Conservation (phyloP, 139 green algal genomes). For the Zygnema cylindricum region DNA sequence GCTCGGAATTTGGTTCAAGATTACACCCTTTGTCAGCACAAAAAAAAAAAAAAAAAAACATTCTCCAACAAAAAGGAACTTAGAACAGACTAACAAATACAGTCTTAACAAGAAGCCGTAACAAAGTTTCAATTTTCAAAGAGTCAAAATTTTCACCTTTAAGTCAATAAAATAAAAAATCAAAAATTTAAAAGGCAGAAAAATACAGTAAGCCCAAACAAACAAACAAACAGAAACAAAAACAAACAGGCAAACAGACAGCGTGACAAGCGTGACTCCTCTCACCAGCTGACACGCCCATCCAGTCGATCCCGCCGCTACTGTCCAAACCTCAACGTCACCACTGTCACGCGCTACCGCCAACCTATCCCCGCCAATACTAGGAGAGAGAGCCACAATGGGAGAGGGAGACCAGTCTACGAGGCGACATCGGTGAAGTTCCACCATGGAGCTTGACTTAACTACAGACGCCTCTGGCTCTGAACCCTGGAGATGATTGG, state of each 20-base stretch:
- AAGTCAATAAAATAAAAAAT: no score
- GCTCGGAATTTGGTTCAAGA: no score
- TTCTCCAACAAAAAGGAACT: no score
- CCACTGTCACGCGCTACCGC: constrained; percentile 81
- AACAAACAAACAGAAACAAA: neutral
- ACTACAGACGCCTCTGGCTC: neutral
- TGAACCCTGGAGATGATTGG: no score
- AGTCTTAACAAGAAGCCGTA: no score
- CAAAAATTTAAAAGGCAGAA: no score
- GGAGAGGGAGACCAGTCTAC: constrained; percentile 79
- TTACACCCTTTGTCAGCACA: no score
- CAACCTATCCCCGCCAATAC: constrained; percentile 72
- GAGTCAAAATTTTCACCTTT: no score
- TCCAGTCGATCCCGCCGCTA: constrained; percentile 17
- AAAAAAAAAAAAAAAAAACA: no score
- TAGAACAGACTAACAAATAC: no score
- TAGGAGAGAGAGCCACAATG: constrained; percentile 76
- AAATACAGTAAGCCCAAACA: neutral
- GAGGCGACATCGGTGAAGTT: constrained; percentile 78
- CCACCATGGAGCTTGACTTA: constrained; percentile 48
- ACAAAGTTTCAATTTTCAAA: no score
- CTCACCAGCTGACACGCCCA: constrained; percentile 38
- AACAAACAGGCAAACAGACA: no score
- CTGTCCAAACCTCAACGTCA: constrained; percentile 81
- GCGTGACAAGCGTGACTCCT: neutral